Percentiles rank a stretch among this genome's conserved stretches.
Conservation (phyloP, 306 rosid genomes). For the Citrullus amarus region DNA sequence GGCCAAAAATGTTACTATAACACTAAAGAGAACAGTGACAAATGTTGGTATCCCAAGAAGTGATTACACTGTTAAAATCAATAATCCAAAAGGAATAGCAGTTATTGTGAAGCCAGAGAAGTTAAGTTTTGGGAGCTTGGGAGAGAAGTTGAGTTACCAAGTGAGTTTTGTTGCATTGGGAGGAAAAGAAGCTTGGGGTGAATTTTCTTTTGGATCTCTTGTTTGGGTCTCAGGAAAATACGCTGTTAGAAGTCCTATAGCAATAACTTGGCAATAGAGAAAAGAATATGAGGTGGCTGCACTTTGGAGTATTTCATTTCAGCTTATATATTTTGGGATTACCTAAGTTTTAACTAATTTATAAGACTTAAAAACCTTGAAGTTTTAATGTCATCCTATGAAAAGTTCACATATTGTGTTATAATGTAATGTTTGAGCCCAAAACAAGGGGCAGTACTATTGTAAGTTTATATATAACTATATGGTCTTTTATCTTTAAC, state of each 20-base stretch:
- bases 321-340: background rate
- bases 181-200: background rate
- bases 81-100: constrained; percentile 33
- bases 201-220: constrained; percentile 43
- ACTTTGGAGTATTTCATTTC: background rate
- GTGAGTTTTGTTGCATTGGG: constrained; percentile 31
- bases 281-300: background rate
- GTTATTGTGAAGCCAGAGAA: constrained; percentile 31
- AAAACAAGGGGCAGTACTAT: background rate
- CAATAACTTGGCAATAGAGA: constrained; percentile 40
- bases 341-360: background rate
- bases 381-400: background rate
- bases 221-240: constrained; percentile 34
- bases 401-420: background rate
- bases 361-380: background rate
- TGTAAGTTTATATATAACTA: background rate
- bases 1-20: constrained; percentile 14
- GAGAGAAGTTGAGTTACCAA: constrained; percentile 39
- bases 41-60: constrained; percentile 42
- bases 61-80: constrained; percentile 36
- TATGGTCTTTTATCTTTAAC: background rate
- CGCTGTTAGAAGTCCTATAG: constrained; percentile 55
- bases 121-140: constrained; percentile 29
- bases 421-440: background rate
- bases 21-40: constrained; percentile 43